Evolutionary conservation across 2,329 filamentous ascomycete species (phyloP).

Genomic region (Paraphoma chrysanthemicola): DNA sequence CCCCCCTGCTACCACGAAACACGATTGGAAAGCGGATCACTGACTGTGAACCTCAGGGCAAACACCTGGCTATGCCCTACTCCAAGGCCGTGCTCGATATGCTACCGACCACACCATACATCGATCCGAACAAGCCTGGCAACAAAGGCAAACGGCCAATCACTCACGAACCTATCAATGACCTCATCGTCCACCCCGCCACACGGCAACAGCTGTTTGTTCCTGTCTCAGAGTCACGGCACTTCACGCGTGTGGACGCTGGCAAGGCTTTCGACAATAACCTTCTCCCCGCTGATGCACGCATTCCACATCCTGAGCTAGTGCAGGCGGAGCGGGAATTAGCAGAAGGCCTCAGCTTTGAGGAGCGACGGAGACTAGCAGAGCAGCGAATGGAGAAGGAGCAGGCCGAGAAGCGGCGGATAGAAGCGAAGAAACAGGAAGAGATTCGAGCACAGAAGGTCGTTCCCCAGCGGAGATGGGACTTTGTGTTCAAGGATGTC

Average conservation of each 20-base stretch:
- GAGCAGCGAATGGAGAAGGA: constrained; percentile 32
- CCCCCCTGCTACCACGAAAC: constrained; percentile 9
- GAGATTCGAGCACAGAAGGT: constrained; percentile 53
- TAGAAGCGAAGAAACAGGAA: constrained; percentile 52
- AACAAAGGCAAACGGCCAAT: constrained; percentile 46
- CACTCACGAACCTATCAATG: constrained; percentile 68
- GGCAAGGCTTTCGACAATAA: constrained; percentile 66
- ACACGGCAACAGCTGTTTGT: constrained; percentile 66
- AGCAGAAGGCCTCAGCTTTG: constrained; percentile 32
- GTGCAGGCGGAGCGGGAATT: constrained; percentile 53
- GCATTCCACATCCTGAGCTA: constrained; percentile 69
- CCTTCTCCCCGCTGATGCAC: constrained; percentile 67
- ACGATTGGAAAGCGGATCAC: neutral
- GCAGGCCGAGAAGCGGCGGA: constrained; percentile 47
- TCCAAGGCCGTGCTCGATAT: constrained; percentile 77
- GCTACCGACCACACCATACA: constrained; percentile 71
- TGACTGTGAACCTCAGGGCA: constrained; percentile 63
- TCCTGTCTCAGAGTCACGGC: constrained; percentile 68
- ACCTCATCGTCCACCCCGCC: constrained; percentile 65
- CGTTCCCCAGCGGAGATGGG: constrained; percentile 60
- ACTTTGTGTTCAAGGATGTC: constrained; percentile 67
- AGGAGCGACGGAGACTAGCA: constrained; percentile 46
- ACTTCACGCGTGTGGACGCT: constrained; percentile 70
- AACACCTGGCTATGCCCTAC: constrained; percentile 78
- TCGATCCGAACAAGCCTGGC: constrained; percentile 32